These are phyloP conservation scores for Cryphonectria parasitica DNA, from an alignment of 2,329 filamentous ascomycete genomes.

Conservation along the genomic window DNA sequence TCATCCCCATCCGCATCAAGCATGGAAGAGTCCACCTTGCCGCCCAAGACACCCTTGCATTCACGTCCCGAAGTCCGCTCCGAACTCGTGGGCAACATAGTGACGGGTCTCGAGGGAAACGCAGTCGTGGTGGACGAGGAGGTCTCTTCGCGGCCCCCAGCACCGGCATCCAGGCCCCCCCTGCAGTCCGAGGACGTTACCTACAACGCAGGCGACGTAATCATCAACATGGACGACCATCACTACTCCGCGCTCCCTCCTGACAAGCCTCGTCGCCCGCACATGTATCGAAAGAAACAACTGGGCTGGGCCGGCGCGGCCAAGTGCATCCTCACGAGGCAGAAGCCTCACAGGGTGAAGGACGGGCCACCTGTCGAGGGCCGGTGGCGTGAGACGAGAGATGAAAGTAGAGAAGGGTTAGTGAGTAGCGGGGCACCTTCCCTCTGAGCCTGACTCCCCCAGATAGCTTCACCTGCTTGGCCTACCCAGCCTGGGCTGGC, in stretches of 20 bases:
- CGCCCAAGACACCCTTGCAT: too few relatives aligned
- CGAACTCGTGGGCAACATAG: too few relatives aligned
- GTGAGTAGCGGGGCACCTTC: too few relatives aligned
- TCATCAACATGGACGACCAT: constrained; percentile 27
- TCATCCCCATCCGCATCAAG: too few relatives aligned
- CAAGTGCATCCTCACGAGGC: constrained; percentile 45
- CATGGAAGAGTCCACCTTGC: too few relatives aligned
- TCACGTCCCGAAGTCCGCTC: too few relatives aligned
- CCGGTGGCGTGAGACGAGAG: background rate
- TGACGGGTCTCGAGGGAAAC: too few relatives aligned
- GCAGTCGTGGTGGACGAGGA: too few relatives aligned
- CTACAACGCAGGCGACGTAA: constrained; percentile 28
- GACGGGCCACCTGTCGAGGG: constrained; percentile 31
- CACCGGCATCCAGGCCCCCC: background rate
- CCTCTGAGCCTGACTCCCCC: too few relatives aligned
- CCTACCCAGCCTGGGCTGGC: too few relatives aligned
- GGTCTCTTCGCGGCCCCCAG: too few relatives aligned
- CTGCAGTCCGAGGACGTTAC: constrained; percentile 28
- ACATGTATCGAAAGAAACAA: constrained; percentile 47
- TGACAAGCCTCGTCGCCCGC: constrained; percentile 31
- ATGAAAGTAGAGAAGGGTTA: background rate
- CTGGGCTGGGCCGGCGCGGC: constrained; percentile 53
- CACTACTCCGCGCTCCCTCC: background rate
- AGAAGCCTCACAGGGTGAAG: constrained; percentile 30
- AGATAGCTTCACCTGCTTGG: too few relatives aligned